Base-by-base conservation (phyloP, 495 filamentous ascomycete genomes). In the Penicillium antarcticum region DNA sequence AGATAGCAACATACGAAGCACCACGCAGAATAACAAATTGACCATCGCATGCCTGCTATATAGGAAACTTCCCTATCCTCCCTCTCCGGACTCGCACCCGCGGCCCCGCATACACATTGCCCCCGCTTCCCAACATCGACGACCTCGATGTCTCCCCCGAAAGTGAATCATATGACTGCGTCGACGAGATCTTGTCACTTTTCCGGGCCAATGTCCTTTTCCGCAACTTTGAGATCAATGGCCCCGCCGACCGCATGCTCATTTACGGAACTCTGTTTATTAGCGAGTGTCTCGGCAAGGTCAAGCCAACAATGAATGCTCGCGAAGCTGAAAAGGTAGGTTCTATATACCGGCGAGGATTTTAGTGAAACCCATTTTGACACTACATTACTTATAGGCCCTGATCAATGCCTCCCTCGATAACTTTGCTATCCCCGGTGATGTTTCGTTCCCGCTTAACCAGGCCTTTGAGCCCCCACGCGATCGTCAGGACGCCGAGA, bases 151-250 rank as follows among this genome's bases (percentile, higher is more conserved):
- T 96, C 55, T 86, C 95, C 68, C 83, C 89, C 32, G 87, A 91
- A 63, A 84, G 81, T 68, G 87, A 94, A 65, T 87, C 84, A 55
- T 97, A 97, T 76, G 94, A 98, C 78, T 85, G 91, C 46, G 79
- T 97, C 8, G 94, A 98, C 72, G 94, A 98, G 73, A 86, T 92
- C 24, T 80, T 98, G 42, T 84, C 83, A 2, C 83, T 97, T 24
- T 98, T 97, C 81, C 89, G 94, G 44, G 92, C 95, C 67, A 97
- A 98, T 76, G 97, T 94, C 35, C 85, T 98, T 65, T 98, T 98
- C 79, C 87, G 95, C 58, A 98, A 98, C 79, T 98, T 98, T 65
- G 95, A 97, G 79, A 96, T 97, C 82, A 91, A 95, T 66, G 94
- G 94, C 14, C 89, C 91, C 26, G 94, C 94, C 47, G 94, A 98